Evolutionary conservation across 2,329 filamentous ascomycete genomes (phyloP).

Genomic region (Acrodontium crateriforme): DNA sequence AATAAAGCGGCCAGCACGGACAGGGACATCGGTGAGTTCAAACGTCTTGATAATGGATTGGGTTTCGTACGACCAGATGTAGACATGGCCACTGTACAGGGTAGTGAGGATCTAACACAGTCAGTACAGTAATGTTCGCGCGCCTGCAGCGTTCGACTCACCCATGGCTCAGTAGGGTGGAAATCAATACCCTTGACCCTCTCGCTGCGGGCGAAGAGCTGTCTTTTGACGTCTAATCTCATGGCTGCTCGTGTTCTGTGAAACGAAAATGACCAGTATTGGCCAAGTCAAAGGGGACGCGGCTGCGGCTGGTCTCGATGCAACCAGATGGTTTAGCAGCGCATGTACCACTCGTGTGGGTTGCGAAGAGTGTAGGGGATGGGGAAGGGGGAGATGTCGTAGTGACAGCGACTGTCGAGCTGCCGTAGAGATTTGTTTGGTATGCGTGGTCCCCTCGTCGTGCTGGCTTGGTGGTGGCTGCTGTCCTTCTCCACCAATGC

Average conservation of each 20-base stretch:
- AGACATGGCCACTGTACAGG: slow-evolving; percentile 93
- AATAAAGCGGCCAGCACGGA: slow-evolving; percentile 90
- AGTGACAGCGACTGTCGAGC: no score
- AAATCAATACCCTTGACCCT: slow-evolving; percentile 97
- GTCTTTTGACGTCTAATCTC: slow-evolving; percentile 54
- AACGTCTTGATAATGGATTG: slow-evolving; percentile 97
- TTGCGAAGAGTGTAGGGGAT: no score
- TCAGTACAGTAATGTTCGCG: slow-evolving; percentile 11
- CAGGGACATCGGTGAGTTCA: slow-evolving; percentile 94
- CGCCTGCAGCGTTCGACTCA: slow-evolving; percentile 26
- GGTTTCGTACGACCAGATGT: slow-evolving; percentile 98
- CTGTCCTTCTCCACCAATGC: no score
- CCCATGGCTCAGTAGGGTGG: slow-evolving; percentile 93
- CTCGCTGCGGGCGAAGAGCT: slow-evolving; percentile 80
- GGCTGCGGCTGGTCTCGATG: no score
- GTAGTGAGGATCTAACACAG: slow-evolving; percentile 58
- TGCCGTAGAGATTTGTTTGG: no score
- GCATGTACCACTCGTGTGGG: no score
- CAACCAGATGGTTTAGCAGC: no score
- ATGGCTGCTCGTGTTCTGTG: no score
- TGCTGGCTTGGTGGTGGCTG: no score
- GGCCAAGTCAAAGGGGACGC: slow-evolving; percentile 5
- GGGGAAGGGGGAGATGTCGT: no score
- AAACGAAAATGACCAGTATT: slow-evolving; percentile 16
- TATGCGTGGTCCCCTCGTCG: no score